Evolutionary conservation across 352 stramenopile genomes (phyloP).

Genomic region (Thalassiosira delicatula): DNA sequence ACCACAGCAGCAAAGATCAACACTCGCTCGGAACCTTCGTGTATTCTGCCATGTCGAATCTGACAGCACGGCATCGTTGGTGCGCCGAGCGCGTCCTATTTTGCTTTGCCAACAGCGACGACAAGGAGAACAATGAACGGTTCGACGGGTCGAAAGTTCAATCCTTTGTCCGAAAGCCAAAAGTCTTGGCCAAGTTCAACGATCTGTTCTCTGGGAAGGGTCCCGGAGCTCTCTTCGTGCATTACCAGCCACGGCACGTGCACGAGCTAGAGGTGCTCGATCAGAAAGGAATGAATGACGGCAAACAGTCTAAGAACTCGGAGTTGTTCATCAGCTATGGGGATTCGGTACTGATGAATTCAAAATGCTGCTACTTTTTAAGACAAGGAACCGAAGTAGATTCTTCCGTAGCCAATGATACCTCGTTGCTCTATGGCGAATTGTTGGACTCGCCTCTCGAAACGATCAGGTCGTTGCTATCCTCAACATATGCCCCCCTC

Average conservation of each 20-base stretch:
- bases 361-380: slow-evolving; percentile 86
- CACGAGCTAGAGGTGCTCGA: slow-evolving; percentile 57
- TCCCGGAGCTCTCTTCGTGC: slow-evolving; percentile 62
- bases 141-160: slow-evolving; percentile 65
- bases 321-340: slow-evolving; percentile 84
- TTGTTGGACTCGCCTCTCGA: slow-evolving; percentile 82
- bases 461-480: slow-evolving; percentile 84
- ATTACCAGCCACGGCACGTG: slow-evolving; percentile 66
- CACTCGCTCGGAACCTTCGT: too few species aligned
- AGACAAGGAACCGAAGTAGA: slow-evolving; percentile 63
- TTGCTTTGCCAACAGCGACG: slow-evolving; percentile 57
- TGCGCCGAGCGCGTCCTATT: slow-evolving; percentile 65
- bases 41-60: slow-evolving; percentile 38
- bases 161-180: slow-evolving; percentile 67
- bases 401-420: slow-evolving; percentile 76
- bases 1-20: too few species aligned
- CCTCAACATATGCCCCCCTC: slow-evolving; percentile 89
- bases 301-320: slow-evolving; percentile 55
- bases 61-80: slow-evolving; percentile 66
- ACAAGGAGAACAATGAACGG: slow-evolving; percentile 59
- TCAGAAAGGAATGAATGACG: slow-evolving; percentile 34
- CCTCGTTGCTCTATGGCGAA: slow-evolving; percentile 85
- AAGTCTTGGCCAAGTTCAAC: slow-evolving; percentile 69
- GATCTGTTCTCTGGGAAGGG: slow-evolving; percentile 70
- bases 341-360: slow-evolving; percentile 75